phyloP scores from a whole-genome alignment of 106 monocot genomes.

The Platanthera zijinensis region DNA sequence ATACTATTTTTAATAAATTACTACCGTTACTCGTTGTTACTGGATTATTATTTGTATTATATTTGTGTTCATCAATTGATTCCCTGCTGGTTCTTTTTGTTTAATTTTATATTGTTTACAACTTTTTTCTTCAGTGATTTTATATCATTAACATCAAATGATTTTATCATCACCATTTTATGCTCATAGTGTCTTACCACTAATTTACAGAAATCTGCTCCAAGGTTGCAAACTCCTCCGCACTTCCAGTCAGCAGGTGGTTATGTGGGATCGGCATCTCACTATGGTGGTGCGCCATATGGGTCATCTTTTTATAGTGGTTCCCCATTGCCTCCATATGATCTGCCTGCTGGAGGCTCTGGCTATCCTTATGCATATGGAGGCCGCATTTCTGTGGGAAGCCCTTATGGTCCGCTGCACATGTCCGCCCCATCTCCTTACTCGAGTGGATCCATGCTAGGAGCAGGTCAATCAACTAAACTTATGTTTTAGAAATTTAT shows the following conservation, averaged over 20 bases:
- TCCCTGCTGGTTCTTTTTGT: no score
- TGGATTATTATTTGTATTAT: background rate
- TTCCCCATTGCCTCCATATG: conserved; percentile 46
- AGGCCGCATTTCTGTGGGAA: conserved; percentile 49
- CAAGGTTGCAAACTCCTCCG: conserved; percentile 42
- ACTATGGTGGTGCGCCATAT: conserved; percentile 72
- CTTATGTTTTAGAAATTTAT: background rate
- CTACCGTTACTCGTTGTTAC: background rate
- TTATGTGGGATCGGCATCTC: conserved; percentile 57
- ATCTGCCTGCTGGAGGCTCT: conserved; percentile 31
- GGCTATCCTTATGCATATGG: conserved; percentile 55
- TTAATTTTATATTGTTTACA: background rate
- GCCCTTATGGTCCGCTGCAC: conserved; percentile 64
- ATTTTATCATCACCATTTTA: background rate
- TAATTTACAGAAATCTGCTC: conserved; percentile 43
- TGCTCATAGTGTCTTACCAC: conserved; percentile 4
- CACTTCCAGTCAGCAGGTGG: conserved; percentile 16
- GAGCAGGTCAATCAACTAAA: background rate
- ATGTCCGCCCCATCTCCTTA: conserved; percentile 49
- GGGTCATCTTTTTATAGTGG: conserved; percentile 41
- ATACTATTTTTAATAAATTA: background rate
- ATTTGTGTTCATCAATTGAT: background rate
- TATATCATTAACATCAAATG: background rate
- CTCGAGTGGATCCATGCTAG: conserved; percentile 45
- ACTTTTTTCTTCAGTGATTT: no score